These are phyloP conservation scores for Ulota crispa DNA, from an alignment of 225 moss, liverwort and hornwort genomes.

Conservation along the genomic window DNA sequence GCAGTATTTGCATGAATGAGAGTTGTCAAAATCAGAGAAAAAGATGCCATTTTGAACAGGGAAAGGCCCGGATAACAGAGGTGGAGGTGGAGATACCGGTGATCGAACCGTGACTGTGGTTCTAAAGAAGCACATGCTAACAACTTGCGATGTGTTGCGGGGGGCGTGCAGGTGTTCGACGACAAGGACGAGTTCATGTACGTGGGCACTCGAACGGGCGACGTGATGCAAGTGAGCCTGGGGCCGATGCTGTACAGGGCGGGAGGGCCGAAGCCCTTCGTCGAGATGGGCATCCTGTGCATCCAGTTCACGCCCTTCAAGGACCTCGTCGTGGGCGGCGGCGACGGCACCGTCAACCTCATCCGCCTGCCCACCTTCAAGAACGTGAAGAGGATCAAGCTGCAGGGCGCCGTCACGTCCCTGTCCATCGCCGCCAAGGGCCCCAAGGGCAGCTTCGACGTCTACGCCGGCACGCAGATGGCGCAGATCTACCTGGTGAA, in stretches of 20 bases:
- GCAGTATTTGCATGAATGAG: no score
- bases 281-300: constrained; percentile 75
- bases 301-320: constrained; percentile 71
- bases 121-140: background rate
- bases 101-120: background rate
- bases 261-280: constrained; percentile 58
- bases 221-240: constrained; percentile 87
- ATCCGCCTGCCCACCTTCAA: constrained; percentile 65
- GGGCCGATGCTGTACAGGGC: constrained; percentile 83
- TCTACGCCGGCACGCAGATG: constrained; percentile 71
- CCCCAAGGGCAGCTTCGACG: constrained; percentile 67
- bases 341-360: constrained; percentile 82
- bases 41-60: no score
- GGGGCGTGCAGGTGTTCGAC: constrained; percentile 59
- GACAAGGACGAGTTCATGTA: constrained; percentile 89
- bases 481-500: constrained; percentile 80
- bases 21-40: no score
- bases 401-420: constrained; percentile 71
- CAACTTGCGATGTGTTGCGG: background rate
- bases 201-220: constrained; percentile 82
- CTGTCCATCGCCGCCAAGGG: constrained; percentile 60
- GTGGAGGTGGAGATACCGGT: background rate
- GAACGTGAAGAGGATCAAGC: constrained; percentile 53
- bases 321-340: constrained; percentile 80
- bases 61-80: no score